Base-by-base conservation (phyloP, 2,329 filamentous ascomycete genomes). In the Cryphonectria parasitica region DNA sequence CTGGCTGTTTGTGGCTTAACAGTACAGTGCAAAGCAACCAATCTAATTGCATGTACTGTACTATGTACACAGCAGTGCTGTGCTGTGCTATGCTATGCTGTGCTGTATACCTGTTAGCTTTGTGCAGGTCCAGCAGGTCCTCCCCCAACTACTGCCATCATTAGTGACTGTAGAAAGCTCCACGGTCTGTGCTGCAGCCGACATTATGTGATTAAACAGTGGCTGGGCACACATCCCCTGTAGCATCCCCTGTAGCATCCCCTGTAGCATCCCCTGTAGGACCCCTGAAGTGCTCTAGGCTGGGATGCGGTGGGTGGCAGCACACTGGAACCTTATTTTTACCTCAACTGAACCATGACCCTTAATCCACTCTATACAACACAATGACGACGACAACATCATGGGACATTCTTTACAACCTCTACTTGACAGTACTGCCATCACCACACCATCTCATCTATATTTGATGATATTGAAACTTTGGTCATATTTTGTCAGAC, bases 131-230 rank as follows among this genome's bases (percentile, higher is more conserved):
- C 52, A 54, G 52, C n/a, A 28, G 22, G 52, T 28, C n/a, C 52
- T 13, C 6, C 6, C n/a, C 11, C 64, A 52, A 58, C 49, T 36
- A 36, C 56, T 58, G 63, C 28, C 22, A 49, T 39, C 36, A 39
- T 39, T n/a, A 49, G 45, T 11, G 22, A n/a, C 45, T 49, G 22
- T 49, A 49, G 17, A n/a, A 11, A 6, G 45, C 28, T 13, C 54
- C 54, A 58, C 54, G 17, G 45, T 49, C 45, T 65, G 28, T 22
- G 17, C 58, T 39, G 58, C 41, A 66, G 31, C 64, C 64, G 52
- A 58, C 34, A 66, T 66, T 66, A 66, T 22, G 54, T 58, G 54
- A 65, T 65, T 54, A 65, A 28, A 43, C 39, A 31, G 25, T 43
- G 43, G 36, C 41, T 34, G 10, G 25, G 34, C 61, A 31, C 39